Conservation (phyloP, 495 filamentous ascomycete species). For the Podospora conica region DNA sequence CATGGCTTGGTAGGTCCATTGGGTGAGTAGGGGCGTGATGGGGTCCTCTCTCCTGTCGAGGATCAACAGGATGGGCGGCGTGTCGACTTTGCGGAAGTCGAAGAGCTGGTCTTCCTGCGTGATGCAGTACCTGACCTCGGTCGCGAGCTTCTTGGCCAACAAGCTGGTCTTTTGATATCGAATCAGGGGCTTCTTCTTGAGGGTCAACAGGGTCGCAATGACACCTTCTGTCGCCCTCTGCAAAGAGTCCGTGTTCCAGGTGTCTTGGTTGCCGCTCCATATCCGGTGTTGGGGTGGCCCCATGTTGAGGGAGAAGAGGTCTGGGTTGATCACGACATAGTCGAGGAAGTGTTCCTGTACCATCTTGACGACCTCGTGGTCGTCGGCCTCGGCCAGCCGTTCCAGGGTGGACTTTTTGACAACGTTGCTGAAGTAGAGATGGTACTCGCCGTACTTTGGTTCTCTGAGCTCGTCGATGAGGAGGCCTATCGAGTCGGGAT, state of each 20-base stretch:
- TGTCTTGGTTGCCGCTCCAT: constrained; percentile 73
- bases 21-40: constrained; percentile 88
- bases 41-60: constrained; percentile 92
- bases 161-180: constrained; percentile 90
- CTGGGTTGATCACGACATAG: constrained; percentile 90
- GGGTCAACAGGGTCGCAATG: constrained; percentile 70
- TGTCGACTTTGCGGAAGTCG: constrained; percentile 93
- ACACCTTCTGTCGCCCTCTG: constrained; percentile 80
- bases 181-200: constrained; percentile 96
- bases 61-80: constrained; percentile 84
- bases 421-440: constrained; percentile 95
- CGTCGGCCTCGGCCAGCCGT: constrained; percentile 92
- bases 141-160: constrained; percentile 85
- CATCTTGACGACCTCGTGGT: constrained; percentile 87
- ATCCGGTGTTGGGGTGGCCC: constrained; percentile 67
- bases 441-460: constrained; percentile 96
- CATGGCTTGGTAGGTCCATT: constrained; percentile 99
- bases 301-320: constrained; percentile 79
- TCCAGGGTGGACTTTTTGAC: constrained; percentile 95
- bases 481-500: constrained; percentile 82
- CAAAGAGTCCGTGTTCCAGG: constrained; percentile 83
- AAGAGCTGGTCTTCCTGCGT: constrained; percentile 96
- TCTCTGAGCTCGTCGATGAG: constrained; percentile 94
- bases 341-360: constrained; percentile 96
- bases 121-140: constrained; percentile 84